phyloP scores from a whole-genome alignment of 345 rosid genomes.

The Citrus glauca region DNA sequence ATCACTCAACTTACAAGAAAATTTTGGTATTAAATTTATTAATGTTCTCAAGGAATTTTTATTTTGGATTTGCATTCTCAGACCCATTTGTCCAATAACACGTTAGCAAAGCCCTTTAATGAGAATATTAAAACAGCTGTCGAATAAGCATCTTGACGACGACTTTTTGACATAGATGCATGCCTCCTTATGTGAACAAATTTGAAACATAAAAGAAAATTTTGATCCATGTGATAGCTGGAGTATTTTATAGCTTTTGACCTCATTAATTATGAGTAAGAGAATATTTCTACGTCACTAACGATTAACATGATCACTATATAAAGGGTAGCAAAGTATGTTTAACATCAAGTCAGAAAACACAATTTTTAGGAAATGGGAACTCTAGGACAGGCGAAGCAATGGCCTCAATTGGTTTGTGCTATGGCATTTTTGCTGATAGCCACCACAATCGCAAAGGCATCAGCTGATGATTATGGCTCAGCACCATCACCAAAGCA shows the following conservation, averaged over 20 bases:
- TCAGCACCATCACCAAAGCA: neutral
- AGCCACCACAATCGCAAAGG: constrained; percentile 6
- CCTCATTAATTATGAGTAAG: too few species aligned
- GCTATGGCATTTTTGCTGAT: constrained; percentile 18
- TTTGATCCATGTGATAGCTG: too few species aligned
- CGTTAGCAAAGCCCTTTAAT: too few species aligned
- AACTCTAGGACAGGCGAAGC: neutral
- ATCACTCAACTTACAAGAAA: too few species aligned
- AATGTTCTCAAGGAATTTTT: too few species aligned
- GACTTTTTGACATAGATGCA: too few species aligned
- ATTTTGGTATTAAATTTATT: too few species aligned
- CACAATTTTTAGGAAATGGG: neutral
- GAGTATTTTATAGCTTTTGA: neutral
- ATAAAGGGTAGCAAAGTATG: constrained; percentile 8
- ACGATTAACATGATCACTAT: constrained; percentile 13
- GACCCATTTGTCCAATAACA: too few species aligned
- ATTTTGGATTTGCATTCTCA: too few species aligned
- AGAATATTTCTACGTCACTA: neutral
- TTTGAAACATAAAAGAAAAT: neutral
- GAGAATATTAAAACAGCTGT: too few species aligned
- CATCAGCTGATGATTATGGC: constrained; percentile 4
- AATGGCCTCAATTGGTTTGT: neutral
- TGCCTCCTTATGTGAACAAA: neutral
- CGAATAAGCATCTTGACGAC: too few species aligned
- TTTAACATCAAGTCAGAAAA: neutral